phyloP scores from a whole-genome alignment of 2,329 filamentous ascomycete species.

The Nectriaceae sp. region DNA sequence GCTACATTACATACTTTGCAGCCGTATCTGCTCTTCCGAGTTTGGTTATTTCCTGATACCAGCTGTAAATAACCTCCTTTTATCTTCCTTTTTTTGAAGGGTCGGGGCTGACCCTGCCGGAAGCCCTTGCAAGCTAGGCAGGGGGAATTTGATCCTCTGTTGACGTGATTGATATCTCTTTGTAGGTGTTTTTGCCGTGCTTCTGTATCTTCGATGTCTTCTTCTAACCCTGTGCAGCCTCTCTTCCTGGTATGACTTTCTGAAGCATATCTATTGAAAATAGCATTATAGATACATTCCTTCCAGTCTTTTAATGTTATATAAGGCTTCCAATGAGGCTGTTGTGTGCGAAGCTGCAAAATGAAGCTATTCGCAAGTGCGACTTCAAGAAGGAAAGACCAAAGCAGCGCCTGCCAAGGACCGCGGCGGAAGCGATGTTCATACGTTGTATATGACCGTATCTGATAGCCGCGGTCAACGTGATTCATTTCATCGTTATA shows the following conservation, averaged over 20 bases:
- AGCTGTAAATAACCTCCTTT: not conserved
- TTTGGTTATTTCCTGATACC: not conserved
- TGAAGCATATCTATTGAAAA: slow-evolving; percentile 3
- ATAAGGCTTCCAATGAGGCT: not conserved
- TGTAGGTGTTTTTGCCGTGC: too few species aligned
- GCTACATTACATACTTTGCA: not conserved
- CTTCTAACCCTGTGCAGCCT: slow-evolving; percentile 3
- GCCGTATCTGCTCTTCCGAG: not conserved
- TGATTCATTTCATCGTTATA: slow-evolving; percentile 16
- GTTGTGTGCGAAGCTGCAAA: not conserved
- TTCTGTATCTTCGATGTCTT: too few species aligned
- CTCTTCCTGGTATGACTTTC: not conserved
- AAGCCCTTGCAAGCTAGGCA: slow-evolving; percentile 9
- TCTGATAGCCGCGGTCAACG: slow-evolving; percentile 13
- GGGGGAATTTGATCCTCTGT: slow-evolving; percentile 3
- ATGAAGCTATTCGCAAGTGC: slow-evolving; percentile 12
- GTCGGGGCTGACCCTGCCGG: not conserved
- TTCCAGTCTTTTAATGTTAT: slow-evolving; percentile 1
- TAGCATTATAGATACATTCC: not conserved
- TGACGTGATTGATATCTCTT: slow-evolving; percentile 9
- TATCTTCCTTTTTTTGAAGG: not conserved
- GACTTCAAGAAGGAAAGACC: slow-evolving; percentile 14
- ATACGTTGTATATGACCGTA: slow-evolving; percentile 2
- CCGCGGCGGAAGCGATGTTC: slow-evolving; percentile 8
- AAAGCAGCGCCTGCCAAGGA: slow-evolving; percentile 13